Evolutionary conservation across 768 basidiomycete species (phyloP).

Genomic region (Termitomyces heimii): DNA sequence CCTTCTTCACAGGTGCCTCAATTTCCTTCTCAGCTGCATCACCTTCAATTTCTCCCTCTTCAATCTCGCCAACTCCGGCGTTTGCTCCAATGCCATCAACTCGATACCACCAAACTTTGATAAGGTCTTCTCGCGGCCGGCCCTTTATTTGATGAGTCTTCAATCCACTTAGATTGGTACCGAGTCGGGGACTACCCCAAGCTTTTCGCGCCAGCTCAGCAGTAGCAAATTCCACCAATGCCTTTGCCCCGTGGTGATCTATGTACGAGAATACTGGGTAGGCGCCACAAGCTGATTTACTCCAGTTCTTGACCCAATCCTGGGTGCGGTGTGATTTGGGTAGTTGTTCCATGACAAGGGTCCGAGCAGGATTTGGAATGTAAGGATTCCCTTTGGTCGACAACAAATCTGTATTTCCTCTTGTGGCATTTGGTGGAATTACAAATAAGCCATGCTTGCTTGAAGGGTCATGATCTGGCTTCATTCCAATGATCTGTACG

Average conservation of each 20-base stretch:
- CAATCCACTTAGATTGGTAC: constrained; percentile 19
- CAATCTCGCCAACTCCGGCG: constrained; percentile 37
- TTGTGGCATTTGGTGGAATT: constrained; percentile 14
- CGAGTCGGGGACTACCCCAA: constrained; percentile 44
- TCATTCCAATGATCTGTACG: constrained; percentile 34
- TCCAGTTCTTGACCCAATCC: constrained; percentile 39
- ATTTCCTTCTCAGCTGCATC: constrained; percentile 23
- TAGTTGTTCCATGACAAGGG: constrained; percentile 52
- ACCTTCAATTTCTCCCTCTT: constrained; percentile 45
- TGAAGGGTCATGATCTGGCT: constrained; percentile 36
- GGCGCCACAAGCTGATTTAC: constrained; percentile 28
- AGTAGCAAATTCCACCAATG: constrained; percentile 45
- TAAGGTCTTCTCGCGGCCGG: constrained; percentile 36
- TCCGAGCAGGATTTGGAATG: constrained; percentile 41
- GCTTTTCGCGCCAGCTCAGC: constrained; percentile 38
- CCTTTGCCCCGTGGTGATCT: constrained; percentile 35
- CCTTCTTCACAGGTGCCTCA: constrained; percentile 17
- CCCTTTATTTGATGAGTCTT: constrained; percentile 35
- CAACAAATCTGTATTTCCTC: neutral
- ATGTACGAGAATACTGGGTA: constrained; percentile 35
- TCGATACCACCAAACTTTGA: constrained; percentile 46
- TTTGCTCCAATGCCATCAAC: constrained; percentile 33
- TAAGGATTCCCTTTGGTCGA: constrained; percentile 20
- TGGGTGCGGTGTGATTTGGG: constrained; percentile 40
- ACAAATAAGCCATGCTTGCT: constrained; percentile 44